These are phyloP conservation scores for Aschersonia sp. DNA, from an alignment of 2,329 filamentous ascomycete genomes.

Conservation along the genomic window DNA sequence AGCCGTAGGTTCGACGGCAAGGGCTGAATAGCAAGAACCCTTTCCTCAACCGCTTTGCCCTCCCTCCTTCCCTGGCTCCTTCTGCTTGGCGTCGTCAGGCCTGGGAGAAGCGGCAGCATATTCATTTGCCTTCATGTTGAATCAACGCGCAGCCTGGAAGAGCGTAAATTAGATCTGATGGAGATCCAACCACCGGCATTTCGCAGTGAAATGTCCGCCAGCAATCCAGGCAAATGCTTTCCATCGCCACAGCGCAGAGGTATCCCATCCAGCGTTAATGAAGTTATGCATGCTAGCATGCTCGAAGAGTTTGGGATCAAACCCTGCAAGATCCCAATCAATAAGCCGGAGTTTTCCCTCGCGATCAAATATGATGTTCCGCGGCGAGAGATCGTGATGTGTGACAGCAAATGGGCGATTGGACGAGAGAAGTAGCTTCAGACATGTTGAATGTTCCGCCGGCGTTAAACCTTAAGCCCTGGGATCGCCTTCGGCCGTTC, in stretches of 20 bases:
- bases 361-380: slow-evolving; percentile 6
- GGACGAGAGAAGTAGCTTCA: neutral
- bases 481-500: no score
- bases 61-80: neutral
- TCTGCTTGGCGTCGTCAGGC: no score
- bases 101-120: neutral
- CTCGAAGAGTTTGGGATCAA: slow-evolving; percentile 7
- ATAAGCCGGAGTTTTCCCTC: slow-evolving; percentile 6
- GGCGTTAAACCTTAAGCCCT: neutral
- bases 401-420: neutral
- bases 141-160: slow-evolving; percentile 1
- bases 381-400: slow-evolving; percentile 7
- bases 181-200: slow-evolving; percentile 3
- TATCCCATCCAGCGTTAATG: slow-evolving; percentile 3
- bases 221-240: slow-evolving; percentile 7
- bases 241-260: slow-evolving; percentile 5
- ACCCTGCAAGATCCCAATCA: slow-evolving; percentile 7
- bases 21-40: neutral
- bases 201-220: slow-evolving; percentile 2
- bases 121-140: neutral
- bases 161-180: slow-evolving; percentile 5
- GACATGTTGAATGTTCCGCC: neutral
- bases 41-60: neutral
- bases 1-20: neutral
- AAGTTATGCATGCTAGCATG: slow-evolving; percentile 8